Evolutionary conservation across 2,329 filamentous ascomycete genomes (phyloP).

Genomic region (Alternaria sp.): DNA sequence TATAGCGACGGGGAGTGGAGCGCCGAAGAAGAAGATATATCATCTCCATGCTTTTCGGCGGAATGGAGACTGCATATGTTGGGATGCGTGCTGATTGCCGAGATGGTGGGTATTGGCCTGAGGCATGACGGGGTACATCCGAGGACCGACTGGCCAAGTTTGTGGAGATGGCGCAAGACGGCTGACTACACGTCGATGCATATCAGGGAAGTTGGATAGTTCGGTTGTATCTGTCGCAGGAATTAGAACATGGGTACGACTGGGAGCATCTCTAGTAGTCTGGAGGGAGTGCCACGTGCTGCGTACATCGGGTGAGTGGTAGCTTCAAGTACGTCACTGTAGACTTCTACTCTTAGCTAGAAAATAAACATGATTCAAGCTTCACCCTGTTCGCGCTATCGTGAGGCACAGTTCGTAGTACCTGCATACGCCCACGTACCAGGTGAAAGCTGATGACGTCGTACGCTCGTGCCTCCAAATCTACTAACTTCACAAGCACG

Average conservation of each 20-base stretch:
- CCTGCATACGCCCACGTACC: constrained; percentile 12
- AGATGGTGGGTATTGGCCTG: constrained; percentile 23
- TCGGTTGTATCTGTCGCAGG: background rate
- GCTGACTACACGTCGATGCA: constrained; percentile 1
- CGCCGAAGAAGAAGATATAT: constrained; percentile 26
- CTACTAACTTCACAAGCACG: constrained; percentile 9
- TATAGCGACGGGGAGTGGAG: constrained; percentile 10
- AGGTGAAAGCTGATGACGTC: constrained; percentile 37
- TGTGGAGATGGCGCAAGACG: constrained; percentile 11
- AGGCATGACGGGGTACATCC: constrained; percentile 34
- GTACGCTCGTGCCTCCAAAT: constrained; percentile 26
- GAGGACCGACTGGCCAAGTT: constrained; percentile 25
- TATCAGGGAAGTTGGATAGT: background rate
- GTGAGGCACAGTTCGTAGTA: constrained; percentile 1
- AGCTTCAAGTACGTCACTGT: constrained; percentile 16
- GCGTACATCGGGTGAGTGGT: background rate
- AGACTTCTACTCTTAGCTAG: background rate
- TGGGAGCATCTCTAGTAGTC: background rate
- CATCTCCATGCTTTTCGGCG: constrained; percentile 29
- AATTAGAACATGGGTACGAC: background rate
- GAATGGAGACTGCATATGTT: constrained; percentile 23
- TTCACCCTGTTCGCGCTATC: background rate
- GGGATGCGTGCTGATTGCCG: constrained; percentile 24
- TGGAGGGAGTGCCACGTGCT: constrained; percentile 8
- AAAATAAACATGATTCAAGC: background rate